These are phyloP conservation scores for Cephalotrichum gorgonifer DNA, from an alignment of 2,329 filamentous ascomycete genomes.

Conservation along the genomic window DNA sequence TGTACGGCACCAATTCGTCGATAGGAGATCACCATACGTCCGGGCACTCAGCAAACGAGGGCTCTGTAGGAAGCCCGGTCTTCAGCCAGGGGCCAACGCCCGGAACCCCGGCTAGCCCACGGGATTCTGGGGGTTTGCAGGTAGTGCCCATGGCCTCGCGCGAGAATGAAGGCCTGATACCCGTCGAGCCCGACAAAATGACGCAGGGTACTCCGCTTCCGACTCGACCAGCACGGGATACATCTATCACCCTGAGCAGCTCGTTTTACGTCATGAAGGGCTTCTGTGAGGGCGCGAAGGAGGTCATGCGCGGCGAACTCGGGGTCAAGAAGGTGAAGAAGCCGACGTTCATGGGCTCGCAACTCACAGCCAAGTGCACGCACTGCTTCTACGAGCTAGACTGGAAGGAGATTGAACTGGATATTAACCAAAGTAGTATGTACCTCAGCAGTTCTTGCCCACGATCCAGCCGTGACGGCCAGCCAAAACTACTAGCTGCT, in stretches of 20 bases:
- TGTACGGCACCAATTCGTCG: neutral
- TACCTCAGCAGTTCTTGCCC: neutral
- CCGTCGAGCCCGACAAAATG: conserved; percentile 18
- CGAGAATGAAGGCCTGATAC: conserved; percentile 23
- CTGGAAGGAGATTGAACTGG: conserved; percentile 39
- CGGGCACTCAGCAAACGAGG: neutral
- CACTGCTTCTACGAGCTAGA: conserved; percentile 44
- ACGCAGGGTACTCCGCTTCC: neutral
- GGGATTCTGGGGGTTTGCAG: conserved; percentile 5
- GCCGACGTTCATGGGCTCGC: conserved; percentile 27
- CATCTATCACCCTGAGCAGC: conserved; percentile 18
- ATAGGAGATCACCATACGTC: neutral
- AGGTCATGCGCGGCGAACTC: conserved; percentile 33
- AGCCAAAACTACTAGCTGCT: neutral
- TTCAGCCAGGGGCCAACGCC: neutral
- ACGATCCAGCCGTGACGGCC: neutral
- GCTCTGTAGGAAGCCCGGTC: conserved; percentile 1
- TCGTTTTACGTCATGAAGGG: conserved; percentile 43
- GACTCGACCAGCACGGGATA: neutral
- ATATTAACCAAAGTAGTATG: conserved; percentile 38
- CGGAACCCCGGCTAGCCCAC: neutral
- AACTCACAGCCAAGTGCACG: conserved; percentile 38
- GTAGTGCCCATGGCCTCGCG: conserved; percentile 1
- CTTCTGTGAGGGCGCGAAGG: conserved; percentile 44
- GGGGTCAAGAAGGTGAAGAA: conserved; percentile 41